Base-by-base conservation (phyloP, 495 filamentous ascomycete species). In the Aspergillus panamensis region DNA sequence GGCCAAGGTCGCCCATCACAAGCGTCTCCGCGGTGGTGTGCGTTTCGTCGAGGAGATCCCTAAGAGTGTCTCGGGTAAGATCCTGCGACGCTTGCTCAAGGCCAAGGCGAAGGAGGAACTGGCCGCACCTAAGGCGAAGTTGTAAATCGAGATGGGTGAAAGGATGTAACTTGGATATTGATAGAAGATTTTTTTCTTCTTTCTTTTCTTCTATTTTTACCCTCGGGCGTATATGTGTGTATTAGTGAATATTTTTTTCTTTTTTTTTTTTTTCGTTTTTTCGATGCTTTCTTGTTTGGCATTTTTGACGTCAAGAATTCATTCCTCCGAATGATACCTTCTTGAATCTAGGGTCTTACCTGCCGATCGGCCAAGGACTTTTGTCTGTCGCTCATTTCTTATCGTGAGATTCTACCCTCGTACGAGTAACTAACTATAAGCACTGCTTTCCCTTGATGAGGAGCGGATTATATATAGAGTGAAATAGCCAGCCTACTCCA, bases 41-140 rank as follows among this genome's bases (percentile, higher is more conserved):
- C 80, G 79, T 8, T 97, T 95, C 66, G 78, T 96, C 8, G 85
- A 96, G 58, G 77, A 81, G 61, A 82, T 97, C 8, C 93, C 93
- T 29, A 96, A 94, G 81, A 93, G 86, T 57, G 81, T 81, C 0
- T 87, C 84, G 67, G 93, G 93, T 1, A 97, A 97, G 82, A 91
- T 97, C 51, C 69, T 97, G 63, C 85, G 92, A 60, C 79, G 91
- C 43, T 55, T 93, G 39, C 66, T 87, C 64, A 84, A 84, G 64
- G 71, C 78, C 45, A 67, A 71, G 63, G 83, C 83, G 43, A 73
- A 76, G 67, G 82, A 80, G 40, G 67, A 69, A 54, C 61, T 61
- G 39, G 61, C 74, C 16, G 61, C 59, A 30, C 66, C 65, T 9
- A 77, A 72, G 66, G 76, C 76, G 17, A 79, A 78, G 65, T 63